Conservation (phyloP, 1,284 basidiomycete genomes). For the Austropuccinia psidii region DNA sequence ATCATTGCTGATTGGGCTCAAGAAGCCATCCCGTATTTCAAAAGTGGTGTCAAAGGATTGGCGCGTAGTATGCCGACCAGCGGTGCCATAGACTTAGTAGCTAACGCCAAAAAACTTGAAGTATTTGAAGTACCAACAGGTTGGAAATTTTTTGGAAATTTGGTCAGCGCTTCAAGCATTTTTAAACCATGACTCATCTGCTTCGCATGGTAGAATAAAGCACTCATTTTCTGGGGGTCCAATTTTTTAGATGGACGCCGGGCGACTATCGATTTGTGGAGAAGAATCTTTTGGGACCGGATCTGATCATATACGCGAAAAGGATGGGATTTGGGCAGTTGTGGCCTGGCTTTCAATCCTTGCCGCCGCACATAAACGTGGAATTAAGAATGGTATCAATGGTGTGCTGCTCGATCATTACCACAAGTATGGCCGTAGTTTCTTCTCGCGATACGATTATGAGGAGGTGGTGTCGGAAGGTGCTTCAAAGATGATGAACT, state of each 20-base stretch:
- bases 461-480: slow-evolving; percentile 90
- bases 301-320: slow-evolving; percentile 98
- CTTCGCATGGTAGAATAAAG: background rate
- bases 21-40: slow-evolving; percentile 92
- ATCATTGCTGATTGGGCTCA: slow-evolving; percentile 97
- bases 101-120: slow-evolving; percentile 85
- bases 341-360: slow-evolving; percentile 98
- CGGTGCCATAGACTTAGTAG: slow-evolving; percentile 93
- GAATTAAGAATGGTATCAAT: slow-evolving; percentile 72
- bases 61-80: slow-evolving; percentile 96
- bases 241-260: slow-evolving; percentile 73
- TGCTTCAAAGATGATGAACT: slow-evolving; percentile 73
- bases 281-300: slow-evolving; percentile 99
- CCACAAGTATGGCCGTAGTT: slow-evolving; percentile 85
- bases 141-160: slow-evolving; percentile 99
- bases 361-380: slow-evolving; percentile 76
- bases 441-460: slow-evolving; percentile 76
- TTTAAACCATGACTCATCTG: background rate
- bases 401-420: slow-evolving; percentile 82
- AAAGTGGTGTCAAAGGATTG: slow-evolving; percentile 85
- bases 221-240: background rate
- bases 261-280: slow-evolving; percentile 90
- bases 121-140: slow-evolving; percentile 96
- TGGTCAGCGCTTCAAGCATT: slow-evolving; percentile 47
- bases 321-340: slow-evolving; percentile 97